Evolutionary conservation across 805 yeast genomes (phyloP).

Genomic region (Candida palmyrensis): DNA sequence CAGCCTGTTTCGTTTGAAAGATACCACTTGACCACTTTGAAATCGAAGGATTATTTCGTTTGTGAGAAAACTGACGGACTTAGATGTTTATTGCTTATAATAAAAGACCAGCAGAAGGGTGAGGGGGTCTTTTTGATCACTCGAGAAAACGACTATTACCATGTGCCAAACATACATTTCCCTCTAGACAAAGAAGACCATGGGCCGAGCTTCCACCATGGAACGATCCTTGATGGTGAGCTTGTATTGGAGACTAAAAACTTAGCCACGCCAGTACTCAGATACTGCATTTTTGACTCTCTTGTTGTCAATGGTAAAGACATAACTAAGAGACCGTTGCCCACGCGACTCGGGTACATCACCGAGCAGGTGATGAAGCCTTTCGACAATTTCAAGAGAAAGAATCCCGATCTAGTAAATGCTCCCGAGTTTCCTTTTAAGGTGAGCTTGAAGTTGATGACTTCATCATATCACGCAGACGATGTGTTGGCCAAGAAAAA

Average conservation of each 20-base stretch:
- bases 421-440: constrained; percentile 71
- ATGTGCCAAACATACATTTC: constrained; percentile 80
- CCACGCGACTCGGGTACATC: constrained; percentile 82
- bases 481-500: constrained; percentile 70
- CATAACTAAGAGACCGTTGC: constrained; percentile 65
- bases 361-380: constrained; percentile 80
- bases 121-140: constrained; percentile 89
- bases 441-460: constrained; percentile 84
- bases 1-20: constrained; percentile 92
- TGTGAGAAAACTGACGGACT: constrained; percentile 97
- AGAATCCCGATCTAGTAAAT: constrained; percentile 68
- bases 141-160: constrained; percentile 80
- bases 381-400: constrained; percentile 60
- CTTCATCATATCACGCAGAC: constrained; percentile 69
- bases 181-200: constrained; percentile 50
- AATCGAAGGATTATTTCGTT: constrained; percentile 77
- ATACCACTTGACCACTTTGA: constrained; percentile 59
- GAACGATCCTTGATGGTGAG: constrained; percentile 92
- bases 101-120: constrained; percentile 65
- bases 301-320: constrained; percentile 74
- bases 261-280: constrained; percentile 41
- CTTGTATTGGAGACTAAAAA: constrained; percentile 73
- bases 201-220: constrained; percentile 65
- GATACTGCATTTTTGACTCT: constrained; percentile 89
- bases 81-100: constrained; percentile 68